These are phyloP conservation scores for Pichia inconspicua DNA, from an alignment of 1,139 yeast genomes.

Conservation along the genomic window DNA sequence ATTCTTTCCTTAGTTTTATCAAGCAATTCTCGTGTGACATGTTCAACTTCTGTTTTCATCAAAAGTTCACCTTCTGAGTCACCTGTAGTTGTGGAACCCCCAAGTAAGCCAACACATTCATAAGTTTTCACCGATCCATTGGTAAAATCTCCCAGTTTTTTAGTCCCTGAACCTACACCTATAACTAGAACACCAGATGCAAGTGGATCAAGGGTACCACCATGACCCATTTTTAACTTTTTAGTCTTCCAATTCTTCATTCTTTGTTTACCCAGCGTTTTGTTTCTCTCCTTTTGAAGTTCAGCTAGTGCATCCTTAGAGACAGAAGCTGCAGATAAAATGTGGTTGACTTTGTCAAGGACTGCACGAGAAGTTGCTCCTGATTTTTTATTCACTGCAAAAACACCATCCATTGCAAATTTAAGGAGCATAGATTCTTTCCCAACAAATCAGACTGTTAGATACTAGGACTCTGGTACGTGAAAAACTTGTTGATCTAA, in stretches of 20 bases:
- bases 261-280: conserved; percentile 27
- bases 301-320: conserved; percentile 50
- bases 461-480: no score
- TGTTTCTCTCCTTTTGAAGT: conserved; percentile 42
- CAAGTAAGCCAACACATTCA: conserved; percentile 78
- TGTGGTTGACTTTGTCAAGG: conserved; percentile 53
- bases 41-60: conserved; percentile 47
- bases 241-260: conserved; percentile 24
- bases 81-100: conserved; percentile 88
- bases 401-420: conserved; percentile 66
- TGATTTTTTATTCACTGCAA: conserved; percentile 87
- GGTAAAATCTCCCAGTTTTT: conserved; percentile 60
- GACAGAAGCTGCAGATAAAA: conserved; percentile 52
- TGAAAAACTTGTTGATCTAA: background rate
- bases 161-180: conserved; percentile 89
- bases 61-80: conserved; percentile 84
- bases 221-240: conserved; percentile 91
- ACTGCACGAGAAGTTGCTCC: conserved; percentile 78
- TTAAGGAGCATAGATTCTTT: background rate
- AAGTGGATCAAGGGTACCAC: conserved; percentile 92
- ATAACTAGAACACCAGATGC: conserved; percentile 91
- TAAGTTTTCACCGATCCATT: conserved; percentile 71
- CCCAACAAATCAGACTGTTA: no score
- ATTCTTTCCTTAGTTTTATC: conserved; percentile 50
- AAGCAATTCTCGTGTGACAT: conserved; percentile 50